These are phyloP conservation scores for Carex scoparia DNA, from an alignment of 176 grass and related monocot genomes.

Conservation along the genomic window DNA sequence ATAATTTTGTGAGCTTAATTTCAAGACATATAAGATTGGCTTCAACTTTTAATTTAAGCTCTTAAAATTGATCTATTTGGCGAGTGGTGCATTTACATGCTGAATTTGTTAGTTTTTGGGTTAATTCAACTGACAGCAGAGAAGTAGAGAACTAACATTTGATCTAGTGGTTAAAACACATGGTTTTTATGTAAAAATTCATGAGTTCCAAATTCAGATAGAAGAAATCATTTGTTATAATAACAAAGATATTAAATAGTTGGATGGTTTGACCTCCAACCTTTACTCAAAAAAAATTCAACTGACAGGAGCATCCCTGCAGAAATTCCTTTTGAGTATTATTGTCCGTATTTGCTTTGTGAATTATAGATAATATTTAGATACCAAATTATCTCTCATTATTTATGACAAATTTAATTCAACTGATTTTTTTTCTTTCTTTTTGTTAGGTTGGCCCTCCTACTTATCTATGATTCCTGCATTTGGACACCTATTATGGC, in stretches of 20 bases:
- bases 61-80: not conserved
- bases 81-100: not conserved
- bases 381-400: not conserved
- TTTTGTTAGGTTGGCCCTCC: conserved; percentile 38
- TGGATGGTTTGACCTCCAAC: no score
- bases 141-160: no score
- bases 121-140: no score
- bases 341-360: not conserved
- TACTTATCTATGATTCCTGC: conserved; percentile 34
- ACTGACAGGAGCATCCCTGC: no score
- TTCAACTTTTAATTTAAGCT: not conserved
- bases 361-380: not conserved
- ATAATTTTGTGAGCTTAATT: not conserved
- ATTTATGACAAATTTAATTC: not conserved
- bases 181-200: no score
- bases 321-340: not conserved
- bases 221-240: no score
- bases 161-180: no score
- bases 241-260: no score
- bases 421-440: not conserved
- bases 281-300: no score
- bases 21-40: not conserved
- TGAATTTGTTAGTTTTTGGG: not conserved
- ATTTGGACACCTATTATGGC: conserved; percentile 40
- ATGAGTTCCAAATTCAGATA: no score